A percentile compares a stretch with the other conserved stretches of the same genome.
phyloP scores from a whole-genome alignment of 768 basidiomycete genomes.

The Auriscalpium microsporum region DNA sequence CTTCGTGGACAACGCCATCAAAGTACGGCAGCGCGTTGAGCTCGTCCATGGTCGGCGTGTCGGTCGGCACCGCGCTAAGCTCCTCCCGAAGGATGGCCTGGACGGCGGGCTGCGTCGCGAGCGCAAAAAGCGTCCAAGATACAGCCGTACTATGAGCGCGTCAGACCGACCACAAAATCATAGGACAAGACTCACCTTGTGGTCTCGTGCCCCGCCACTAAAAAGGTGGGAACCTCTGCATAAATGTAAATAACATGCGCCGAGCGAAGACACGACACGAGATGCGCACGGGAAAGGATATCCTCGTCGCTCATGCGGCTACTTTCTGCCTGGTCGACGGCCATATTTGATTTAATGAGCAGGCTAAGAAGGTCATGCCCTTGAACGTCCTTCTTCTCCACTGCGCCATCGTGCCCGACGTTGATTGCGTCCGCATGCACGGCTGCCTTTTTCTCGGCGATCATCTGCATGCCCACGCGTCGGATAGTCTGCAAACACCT shows the following conservation, averaged over 20 bases:
- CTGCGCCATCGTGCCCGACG: slow-evolving; percentile 16
- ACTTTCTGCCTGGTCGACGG: slow-evolving; percentile 43
- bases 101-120: slow-evolving; percentile 37
- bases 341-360: slow-evolving; percentile 56
- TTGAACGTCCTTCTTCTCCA: slow-evolving; percentile 24
- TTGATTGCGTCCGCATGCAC: slow-evolving; percentile 17
- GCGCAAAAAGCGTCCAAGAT: slow-evolving; percentile 52
- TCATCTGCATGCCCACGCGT: not conserved
- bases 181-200: slow-evolving; percentile 29
- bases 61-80: slow-evolving; percentile 39
- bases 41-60: slow-evolving; percentile 62
- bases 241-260: not conserved
- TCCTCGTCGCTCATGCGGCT: slow-evolving; percentile 57
- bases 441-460: slow-evolving; percentile 22
- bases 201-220: slow-evolving; percentile 54
- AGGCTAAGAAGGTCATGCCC: slow-evolving; percentile 52
- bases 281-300: slow-evolving; percentile 43
- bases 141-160: slow-evolving; percentile 26
- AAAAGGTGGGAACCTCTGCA: slow-evolving; percentile 52
- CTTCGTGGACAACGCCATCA: slow-evolving; percentile 20
- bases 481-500: not conserved
- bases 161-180: not conserved
- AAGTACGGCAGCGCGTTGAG: slow-evolving; percentile 60
- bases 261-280: not conserved
- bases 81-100: slow-evolving; percentile 56